These are phyloP conservation scores for Starmera quercuum DNA, from an alignment of 805 yeast species.

Conservation along the genomic window DNA sequence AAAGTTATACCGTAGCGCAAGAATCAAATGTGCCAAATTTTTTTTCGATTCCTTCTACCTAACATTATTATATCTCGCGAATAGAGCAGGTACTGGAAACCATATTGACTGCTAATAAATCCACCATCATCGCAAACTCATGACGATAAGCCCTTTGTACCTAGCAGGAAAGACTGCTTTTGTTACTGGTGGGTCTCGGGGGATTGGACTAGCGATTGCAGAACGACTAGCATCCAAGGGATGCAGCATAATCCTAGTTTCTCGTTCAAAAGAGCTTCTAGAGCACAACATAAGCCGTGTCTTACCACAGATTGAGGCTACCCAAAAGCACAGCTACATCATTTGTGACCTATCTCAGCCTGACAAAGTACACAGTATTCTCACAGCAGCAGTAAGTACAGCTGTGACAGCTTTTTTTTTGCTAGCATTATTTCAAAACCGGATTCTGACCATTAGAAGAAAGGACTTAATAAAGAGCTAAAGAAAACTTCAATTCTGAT, in stretches of 20 bases:
- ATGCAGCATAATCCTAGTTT: conserved; percentile 40
- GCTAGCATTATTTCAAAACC: no score
- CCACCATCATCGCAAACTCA: no score
- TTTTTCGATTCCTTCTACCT: no score
- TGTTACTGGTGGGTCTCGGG: conserved; percentile 65
- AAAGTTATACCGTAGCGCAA: no score
- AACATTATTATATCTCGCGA: no score
- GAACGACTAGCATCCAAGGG: conserved; percentile 41
- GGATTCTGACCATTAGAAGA: no score
- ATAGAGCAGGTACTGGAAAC: no score
- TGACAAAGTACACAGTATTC: conserved; percentile 4
- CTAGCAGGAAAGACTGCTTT: conserved; percentile 32
- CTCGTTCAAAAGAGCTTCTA: conserved; percentile 37
- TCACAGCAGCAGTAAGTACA: conserved; percentile 2
- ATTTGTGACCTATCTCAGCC: conserved; percentile 10
- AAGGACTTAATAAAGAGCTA: conserved; percentile 3
- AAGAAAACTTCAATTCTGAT: conserved; percentile 21
- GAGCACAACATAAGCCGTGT: conserved; percentile 13
- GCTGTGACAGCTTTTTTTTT: background rate
- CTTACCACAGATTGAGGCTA: conserved; percentile 3
- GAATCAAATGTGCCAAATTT: no score
- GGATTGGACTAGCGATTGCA: conserved; percentile 58
- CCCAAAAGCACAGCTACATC: conserved; percentile 13
- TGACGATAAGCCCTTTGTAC: no score
- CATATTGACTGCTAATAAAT: no score